These are phyloP conservation scores for Xenoacremonium recifei DNA, from an alignment of 2,329 filamentous ascomycete genomes.

Conservation along the genomic window DNA sequence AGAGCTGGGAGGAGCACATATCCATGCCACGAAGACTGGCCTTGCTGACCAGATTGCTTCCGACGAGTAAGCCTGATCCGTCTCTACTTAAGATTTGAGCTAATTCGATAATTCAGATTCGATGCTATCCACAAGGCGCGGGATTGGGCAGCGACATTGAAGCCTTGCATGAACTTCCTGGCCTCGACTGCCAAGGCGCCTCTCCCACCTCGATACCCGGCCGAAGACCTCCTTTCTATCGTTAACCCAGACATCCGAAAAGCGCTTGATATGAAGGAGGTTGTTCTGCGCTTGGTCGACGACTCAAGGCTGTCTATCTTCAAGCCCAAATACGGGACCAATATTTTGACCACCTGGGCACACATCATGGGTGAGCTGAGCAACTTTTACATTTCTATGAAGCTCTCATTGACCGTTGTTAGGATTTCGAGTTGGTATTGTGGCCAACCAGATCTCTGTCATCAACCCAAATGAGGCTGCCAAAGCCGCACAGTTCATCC, in stretches of 20 bases:
- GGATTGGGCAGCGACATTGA: constrained; percentile 4
- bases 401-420: not conserved
- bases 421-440: constrained; percentile 36
- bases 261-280: constrained; percentile 30
- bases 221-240: constrained; percentile 35
- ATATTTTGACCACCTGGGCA: constrained; percentile 37
- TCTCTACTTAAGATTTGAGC: too few species aligned
- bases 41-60: constrained; percentile 41
- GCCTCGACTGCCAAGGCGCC: constrained; percentile 12
- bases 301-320: constrained; percentile 37
- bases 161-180: not conserved
- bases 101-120: too few species aligned
- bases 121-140: constrained; percentile 12
- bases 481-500: constrained; percentile 42
- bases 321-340: constrained; percentile 39
- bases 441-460: constrained; percentile 39
- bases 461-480: constrained; percentile 39
- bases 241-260: constrained; percentile 35
- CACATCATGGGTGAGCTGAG: constrained; percentile 27
- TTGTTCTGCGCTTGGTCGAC: constrained; percentile 40
- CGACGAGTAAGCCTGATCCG: constrained; percentile 39
- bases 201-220: constrained; percentile 27
- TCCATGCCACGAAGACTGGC: constrained; percentile 39
- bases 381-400: not conserved
- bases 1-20: constrained; percentile 39